phyloP scores from a whole-genome alignment of 2,329 filamentous ascomycete species.

The Metarhizium anisopliae region DNA sequence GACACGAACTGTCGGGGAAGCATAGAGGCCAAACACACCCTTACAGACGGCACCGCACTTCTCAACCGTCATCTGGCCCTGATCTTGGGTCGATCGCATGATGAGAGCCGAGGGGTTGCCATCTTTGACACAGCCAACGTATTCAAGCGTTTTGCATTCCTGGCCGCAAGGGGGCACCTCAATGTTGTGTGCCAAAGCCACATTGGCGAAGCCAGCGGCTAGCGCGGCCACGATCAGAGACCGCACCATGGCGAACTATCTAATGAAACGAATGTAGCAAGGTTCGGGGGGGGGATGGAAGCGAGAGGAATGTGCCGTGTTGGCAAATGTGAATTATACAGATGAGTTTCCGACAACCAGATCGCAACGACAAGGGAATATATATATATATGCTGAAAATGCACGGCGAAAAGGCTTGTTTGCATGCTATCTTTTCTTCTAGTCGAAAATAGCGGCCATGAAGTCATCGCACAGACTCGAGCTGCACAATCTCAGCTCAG shows the following conservation, averaged over 20 bases:
- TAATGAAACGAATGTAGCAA: background rate
- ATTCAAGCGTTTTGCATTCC: conserved; percentile 37
- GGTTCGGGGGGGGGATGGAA: background rate
- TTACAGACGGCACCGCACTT: conserved; percentile 40
- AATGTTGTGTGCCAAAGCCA: conserved; percentile 29
- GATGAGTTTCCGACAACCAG: background rate
- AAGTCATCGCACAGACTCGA: background rate
- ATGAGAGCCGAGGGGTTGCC: conserved; percentile 26
- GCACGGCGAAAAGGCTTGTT: too few relatives aligned
- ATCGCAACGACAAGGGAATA: too few relatives aligned
- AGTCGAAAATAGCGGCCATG: background rate
- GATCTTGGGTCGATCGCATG: conserved; percentile 30
- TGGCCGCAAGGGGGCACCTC: conserved; percentile 34
- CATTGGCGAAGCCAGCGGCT: conserved; percentile 27
- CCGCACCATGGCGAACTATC: background rate
- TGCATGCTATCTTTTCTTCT: background rate
- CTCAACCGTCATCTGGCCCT: conserved; percentile 36
- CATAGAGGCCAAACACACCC: conserved; percentile 19
- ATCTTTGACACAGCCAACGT: conserved; percentile 38
- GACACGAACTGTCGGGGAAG: background rate
- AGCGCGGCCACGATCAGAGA: conserved; percentile 21
- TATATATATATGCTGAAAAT: too few relatives aligned
- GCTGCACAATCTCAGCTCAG: background rate
- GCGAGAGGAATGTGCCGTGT: background rate
- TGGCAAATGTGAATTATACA: conserved; percentile 4